Evolutionary conservation across 441 rosid species (phyloP).

Genomic region (Pelargonium myrrhifolium): DNA sequence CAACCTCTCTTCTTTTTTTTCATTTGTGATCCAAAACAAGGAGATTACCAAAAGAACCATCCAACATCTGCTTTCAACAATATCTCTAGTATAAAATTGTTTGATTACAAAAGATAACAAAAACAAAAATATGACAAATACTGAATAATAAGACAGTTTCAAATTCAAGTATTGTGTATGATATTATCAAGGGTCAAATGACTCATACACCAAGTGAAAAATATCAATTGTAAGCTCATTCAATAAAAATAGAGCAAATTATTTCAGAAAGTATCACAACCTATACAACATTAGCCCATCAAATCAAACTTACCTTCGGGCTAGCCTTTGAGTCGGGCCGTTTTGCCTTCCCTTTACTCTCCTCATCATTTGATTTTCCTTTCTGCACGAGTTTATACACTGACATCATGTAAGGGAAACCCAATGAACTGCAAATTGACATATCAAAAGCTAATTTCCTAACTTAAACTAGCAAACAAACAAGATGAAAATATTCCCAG

Average conservation of each 20-base stretch:
- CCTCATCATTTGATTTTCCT: slow-evolving; percentile 22
- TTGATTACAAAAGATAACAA: too few relatives aligned
- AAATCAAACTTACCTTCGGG: slow-evolving; percentile 47
- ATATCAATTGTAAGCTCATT: background rate
- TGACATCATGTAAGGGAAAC: background rate
- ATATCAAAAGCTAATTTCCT: background rate
- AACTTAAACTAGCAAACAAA: background rate
- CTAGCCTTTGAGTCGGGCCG: slow-evolving; percentile 83
- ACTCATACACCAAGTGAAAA: background rate
- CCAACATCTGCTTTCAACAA: background rate
- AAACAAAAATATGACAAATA: too few relatives aligned
- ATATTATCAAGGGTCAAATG: background rate
- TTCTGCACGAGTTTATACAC: slow-evolving; percentile 30
- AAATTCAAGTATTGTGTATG: background rate
- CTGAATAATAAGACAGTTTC: too few relatives aligned
- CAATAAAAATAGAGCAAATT: background rate
- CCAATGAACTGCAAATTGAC: background rate
- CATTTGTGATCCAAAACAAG: background rate
- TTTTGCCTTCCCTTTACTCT: slow-evolving; percentile 29
- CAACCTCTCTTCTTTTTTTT: too few relatives aligned
- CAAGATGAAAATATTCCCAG: background rate
- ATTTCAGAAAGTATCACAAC: background rate
- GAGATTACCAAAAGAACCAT: background rate
- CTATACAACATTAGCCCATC: background rate
- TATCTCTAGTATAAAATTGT: too few relatives aligned